These are phyloP conservation scores for Fonsecaea nubica DNA, from an alignment of 2,329 filamentous ascomycete species.

Conservation along the genomic window DNA sequence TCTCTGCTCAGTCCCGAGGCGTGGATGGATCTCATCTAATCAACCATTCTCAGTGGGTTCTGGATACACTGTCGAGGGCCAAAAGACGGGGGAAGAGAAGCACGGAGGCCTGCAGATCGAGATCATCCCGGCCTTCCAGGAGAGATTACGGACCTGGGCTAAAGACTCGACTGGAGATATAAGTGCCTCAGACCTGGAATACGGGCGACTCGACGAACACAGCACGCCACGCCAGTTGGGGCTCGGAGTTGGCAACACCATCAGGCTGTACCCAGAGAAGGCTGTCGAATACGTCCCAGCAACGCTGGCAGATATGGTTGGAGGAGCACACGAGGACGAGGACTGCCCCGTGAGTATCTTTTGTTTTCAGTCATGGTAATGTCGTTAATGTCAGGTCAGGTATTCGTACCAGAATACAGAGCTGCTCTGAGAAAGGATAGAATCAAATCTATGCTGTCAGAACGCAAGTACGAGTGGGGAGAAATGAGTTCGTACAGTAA, in stretches of 20 bases:
- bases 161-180: not conserved
- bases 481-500: too few species aligned
- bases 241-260: not conserved
- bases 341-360: not conserved
- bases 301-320: not conserved
- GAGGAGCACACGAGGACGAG: not conserved
- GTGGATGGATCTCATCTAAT: slow-evolving; percentile 37
- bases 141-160: not conserved
- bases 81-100: slow-evolving; percentile 53
- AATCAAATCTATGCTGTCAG: too few species aligned
- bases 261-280: not conserved
- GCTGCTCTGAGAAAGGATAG: too few species aligned
- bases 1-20: not conserved
- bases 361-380: not conserved
- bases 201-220: not conserved
- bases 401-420: not conserved
- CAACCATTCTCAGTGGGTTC: not conserved
- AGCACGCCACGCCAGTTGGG: not conserved
- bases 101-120: slow-evolving; percentile 55
- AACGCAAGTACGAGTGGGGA: too few species aligned
- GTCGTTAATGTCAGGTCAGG: not conserved
- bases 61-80: slow-evolving; percentile 55
- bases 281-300: not conserved
- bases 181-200: not conserved
- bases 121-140: slow-evolving; percentile 44